phyloP scores from a whole-genome alignment of 306 rosid genomes.

The Rubus parviflorus region DNA sequence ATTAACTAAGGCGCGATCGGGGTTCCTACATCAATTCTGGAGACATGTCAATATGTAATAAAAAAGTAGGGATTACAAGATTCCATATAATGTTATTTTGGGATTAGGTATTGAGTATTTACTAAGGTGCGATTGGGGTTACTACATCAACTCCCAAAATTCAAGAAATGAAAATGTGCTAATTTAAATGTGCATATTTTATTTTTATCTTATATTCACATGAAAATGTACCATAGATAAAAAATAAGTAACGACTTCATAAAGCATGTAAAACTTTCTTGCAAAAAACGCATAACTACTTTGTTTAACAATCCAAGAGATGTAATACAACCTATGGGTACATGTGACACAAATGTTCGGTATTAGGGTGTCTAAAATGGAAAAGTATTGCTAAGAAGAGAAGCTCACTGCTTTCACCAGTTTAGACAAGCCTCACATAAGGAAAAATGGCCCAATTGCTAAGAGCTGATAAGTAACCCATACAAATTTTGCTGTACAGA shows the following conservation, averaged over 20 bases:
- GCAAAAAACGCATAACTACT: neutral
- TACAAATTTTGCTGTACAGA: constrained; percentile 2
- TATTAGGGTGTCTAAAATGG: neutral
- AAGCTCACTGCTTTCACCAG: neutral
- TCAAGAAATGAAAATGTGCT: neutral
- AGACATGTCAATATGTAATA: neutral
- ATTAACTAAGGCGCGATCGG: neutral
- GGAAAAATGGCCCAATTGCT: neutral
- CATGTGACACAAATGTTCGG: neutral
- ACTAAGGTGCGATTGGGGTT: neutral
- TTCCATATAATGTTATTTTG: neutral
- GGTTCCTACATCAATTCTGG: neutral
- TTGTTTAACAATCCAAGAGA: neutral
- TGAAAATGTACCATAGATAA: neutral
- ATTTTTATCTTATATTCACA: neutral
- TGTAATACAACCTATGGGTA: neutral
- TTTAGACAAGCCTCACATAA: neutral
- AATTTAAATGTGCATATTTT: neutral
- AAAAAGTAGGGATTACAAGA: neutral
- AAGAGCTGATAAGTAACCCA: neutral
- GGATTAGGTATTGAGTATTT: neutral
- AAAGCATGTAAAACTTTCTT: neutral
- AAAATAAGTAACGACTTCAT: neutral
- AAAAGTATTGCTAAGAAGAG: neutral
- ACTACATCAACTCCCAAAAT: neutral